Conservation (phyloP, 768 basidiomycete species). For the Amanita rimosa region DNA sequence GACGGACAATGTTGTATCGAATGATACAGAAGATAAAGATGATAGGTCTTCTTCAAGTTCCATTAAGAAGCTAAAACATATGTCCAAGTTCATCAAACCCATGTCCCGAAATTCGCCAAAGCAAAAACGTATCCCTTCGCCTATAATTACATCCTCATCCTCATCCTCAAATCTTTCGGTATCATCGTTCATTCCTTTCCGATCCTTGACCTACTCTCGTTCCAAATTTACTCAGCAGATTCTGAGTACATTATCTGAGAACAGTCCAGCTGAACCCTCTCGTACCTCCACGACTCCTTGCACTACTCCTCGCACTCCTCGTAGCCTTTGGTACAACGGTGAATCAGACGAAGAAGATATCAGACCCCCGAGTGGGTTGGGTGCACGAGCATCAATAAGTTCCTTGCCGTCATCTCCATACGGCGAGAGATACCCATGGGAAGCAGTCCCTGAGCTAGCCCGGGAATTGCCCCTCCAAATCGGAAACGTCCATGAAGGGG, state of each 20-base stretch:
- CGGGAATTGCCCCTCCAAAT: neutral
- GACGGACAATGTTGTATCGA: neutral
- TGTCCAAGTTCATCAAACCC: neutral
- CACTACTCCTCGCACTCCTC: neutral
- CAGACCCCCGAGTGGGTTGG: slow-evolving; percentile 34
- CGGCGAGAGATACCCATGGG: slow-evolving; percentile 8
- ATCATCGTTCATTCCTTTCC: neutral
- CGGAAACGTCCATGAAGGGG: neutral
- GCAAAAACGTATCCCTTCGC: neutral
- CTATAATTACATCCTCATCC: neutral
- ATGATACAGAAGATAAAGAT: neutral
- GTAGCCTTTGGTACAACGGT: slow-evolving; percentile 6
- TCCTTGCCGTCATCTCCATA: slow-evolving; percentile 27
- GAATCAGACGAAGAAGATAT: slow-evolving; percentile 23
- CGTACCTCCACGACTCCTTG: neutral
- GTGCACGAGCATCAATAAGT: slow-evolving; percentile 24
- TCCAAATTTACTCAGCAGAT: slow-evolving; percentile 1
- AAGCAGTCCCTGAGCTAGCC: neutral
- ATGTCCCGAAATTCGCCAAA: neutral
- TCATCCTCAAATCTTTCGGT: neutral
- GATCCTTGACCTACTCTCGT: slow-evolving; percentile 1
- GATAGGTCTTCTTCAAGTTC: neutral
- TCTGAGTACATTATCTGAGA: neutral
- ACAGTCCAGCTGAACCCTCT: neutral
- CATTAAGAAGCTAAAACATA: neutral